Conservation (phyloP, 1,284 basidiomycete species). For the Prillingera fragicola region DNA sequence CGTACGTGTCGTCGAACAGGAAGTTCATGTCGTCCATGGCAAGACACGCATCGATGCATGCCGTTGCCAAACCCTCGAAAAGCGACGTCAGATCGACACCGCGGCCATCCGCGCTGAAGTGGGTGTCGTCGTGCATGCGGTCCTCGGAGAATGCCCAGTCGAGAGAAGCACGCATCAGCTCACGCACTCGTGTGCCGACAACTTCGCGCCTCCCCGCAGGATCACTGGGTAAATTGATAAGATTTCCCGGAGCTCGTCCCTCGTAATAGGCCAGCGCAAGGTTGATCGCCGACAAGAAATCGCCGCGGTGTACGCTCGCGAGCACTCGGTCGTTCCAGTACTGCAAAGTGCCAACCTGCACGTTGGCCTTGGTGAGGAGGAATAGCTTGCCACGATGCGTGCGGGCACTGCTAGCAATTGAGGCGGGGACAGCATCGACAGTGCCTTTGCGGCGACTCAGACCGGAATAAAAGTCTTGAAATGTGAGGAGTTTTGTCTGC, state of each 20-base stretch:
- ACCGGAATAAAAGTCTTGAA: constrained; percentile 33
- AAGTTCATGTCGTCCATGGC: constrained; percentile 74
- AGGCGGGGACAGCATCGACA: constrained; percentile 7
- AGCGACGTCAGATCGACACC: constrained; percentile 86
- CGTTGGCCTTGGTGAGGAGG: constrained; percentile 56
- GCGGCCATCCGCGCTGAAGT: constrained; percentile 71
- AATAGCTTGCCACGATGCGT: constrained; percentile 88
- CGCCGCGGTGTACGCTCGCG: constrained; percentile 72
- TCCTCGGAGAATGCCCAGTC: constrained; percentile 91
- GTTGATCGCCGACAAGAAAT: constrained; percentile 86
- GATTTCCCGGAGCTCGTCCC: constrained; percentile 76
- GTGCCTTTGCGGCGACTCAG: constrained; percentile 10
- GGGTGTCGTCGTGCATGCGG: constrained; percentile 81
- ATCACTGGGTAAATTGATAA: constrained; percentile 75
- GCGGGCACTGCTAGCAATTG: constrained; percentile 65
- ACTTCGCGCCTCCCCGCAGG: constrained; percentile 56
- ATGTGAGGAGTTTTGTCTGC: constrained; percentile 36
- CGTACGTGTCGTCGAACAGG: constrained; percentile 88
- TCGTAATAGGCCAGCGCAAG: constrained; percentile 77
- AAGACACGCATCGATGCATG: constrained; percentile 76
- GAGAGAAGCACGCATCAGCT: constrained; percentile 80
- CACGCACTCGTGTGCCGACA: constrained; percentile 70
- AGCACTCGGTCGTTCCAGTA: constrained; percentile 95
- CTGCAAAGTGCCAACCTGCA: constrained; percentile 78
- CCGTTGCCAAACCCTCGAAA: constrained; percentile 80